Base-by-base conservation (phyloP, 345 rosid species). In the Conringia planisiliqua region DNA sequence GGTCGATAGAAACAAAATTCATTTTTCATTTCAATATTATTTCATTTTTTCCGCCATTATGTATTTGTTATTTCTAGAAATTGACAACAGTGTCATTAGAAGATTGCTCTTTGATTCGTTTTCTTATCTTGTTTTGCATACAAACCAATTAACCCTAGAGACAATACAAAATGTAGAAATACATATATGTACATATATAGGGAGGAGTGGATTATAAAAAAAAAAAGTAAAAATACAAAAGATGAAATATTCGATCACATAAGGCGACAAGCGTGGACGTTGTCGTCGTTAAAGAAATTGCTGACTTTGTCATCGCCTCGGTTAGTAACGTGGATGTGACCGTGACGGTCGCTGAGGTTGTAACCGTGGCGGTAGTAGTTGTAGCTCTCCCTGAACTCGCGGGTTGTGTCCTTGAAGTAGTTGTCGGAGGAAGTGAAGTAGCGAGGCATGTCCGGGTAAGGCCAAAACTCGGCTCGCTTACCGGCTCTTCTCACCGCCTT, bases 381-480 rank as follows among this genome's bases (percentile, higher is more conserved):
- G 83, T 91, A 93, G 70, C 91, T 89, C 82, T 88, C 96, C 72
- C 87, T 87, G 82, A 84, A 93, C 72, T 93, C 96, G 3, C 79
- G 73, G 36, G 94, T 86, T 6, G 96, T 91, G 80, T 93, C 98
- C 72, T 71, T 87, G 83, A 83, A 93, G 66, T 93, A 93, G 36
- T 86, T 27, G 24, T 66, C 77, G 11, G 93, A 35, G 1, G 89
- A 76, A 58, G 96, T 93, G 85, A 90, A 93, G 88, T 90, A 93
- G 68, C 89, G 71, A 5, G 98, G 97, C 26, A 79, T 78, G 56
- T 93, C 66, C 0, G 98, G 97, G 74, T 91, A 88, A 0, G 97
- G 98, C 96, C 97, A 93, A 75, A 91, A 93, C 73, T 93, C 98
- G 0, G 96, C 98, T 77, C 96, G 83, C 80, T 91, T 91, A 7